Conservation (phyloP, 2,329 filamentous ascomycete species). For the Hymenoscyphus linearis region DNA sequence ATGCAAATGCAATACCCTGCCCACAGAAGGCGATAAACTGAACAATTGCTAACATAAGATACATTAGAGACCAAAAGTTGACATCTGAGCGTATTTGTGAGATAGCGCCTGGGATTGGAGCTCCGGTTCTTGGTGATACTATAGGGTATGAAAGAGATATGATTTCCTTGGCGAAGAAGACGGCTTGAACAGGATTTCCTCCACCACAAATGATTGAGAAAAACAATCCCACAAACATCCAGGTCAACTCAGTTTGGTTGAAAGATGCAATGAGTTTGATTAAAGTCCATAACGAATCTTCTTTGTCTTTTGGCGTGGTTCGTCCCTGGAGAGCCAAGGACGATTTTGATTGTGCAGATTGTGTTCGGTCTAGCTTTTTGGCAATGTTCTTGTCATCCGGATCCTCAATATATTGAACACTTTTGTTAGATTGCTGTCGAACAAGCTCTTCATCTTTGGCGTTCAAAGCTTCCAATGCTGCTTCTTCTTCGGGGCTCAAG, state of each 20-base stretch:
- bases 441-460: conserved; percentile 48
- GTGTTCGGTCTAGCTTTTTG: conserved; percentile 50
- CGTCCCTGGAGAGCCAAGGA: conserved; percentile 62
- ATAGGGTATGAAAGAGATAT: conserved; percentile 50
- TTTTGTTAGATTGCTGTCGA: conserved; percentile 38
- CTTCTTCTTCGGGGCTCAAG: conserved; percentile 46
- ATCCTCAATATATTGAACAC: conserved; percentile 43
- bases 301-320: conserved; percentile 42
- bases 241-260: conserved; percentile 65
- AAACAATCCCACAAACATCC: conserved; percentile 69
- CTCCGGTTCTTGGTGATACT: conserved; percentile 42
- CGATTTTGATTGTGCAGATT: conserved; percentile 57
- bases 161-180: conserved; percentile 89
- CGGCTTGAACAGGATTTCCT: conserved; percentile 69
- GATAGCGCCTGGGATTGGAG: conserved; percentile 31
- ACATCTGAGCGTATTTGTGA: conserved; percentile 57
- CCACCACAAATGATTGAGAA: conserved; percentile 74
- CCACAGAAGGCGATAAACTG: conserved; percentile 62
- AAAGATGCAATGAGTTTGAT: conserved; percentile 76
- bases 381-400: conserved; percentile 56
- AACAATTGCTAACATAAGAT: conserved; percentile 72
- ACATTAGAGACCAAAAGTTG: conserved; percentile 88
- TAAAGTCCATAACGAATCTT: conserved; percentile 69
- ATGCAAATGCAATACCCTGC: conserved; percentile 73
- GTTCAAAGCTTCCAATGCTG: conserved; percentile 44